phyloP scores from a whole-genome alignment of 2,329 filamentous ascomycete genomes.

The Monosporascus sp. region DNA sequence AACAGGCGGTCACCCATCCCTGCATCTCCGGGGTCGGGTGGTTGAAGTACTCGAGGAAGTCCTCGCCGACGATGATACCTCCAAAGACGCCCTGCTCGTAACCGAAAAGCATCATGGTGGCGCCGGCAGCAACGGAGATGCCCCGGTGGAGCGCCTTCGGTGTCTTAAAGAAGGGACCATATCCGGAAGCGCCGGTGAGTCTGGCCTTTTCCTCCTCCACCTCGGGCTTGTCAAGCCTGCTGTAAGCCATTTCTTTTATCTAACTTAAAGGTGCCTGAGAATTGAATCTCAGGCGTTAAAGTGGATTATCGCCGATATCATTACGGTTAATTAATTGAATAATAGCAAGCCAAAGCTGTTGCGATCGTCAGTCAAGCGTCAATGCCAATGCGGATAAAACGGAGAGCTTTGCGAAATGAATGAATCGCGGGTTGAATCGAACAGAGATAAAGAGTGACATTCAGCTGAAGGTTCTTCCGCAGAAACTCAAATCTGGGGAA shows the following conservation, averaged over 20 bases:
- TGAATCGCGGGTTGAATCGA: too few species aligned
- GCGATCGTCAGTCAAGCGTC: neutral
- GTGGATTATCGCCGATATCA: neutral
- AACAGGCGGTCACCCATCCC: conserved; percentile 11
- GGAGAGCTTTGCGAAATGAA: too few species aligned
- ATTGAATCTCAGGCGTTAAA: neutral
- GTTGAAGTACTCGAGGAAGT: neutral
- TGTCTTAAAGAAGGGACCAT: neutral
- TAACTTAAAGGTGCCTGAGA: neutral
- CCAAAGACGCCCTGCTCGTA: neutral
- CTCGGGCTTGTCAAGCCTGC: neutral
- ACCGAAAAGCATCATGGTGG: neutral
- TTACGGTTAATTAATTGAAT: neutral
- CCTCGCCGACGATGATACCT: neutral
- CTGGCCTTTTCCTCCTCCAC: neutral
- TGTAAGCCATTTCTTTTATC: neutral
- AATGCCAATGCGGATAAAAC: too few species aligned
- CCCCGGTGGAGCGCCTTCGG: neutral
- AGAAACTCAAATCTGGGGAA: too few species aligned
- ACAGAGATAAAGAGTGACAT: too few species aligned
- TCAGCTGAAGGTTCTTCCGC: too few species aligned
- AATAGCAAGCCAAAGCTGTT: neutral
- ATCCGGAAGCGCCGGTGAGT: neutral
- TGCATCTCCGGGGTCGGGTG: neutral
- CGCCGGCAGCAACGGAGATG: neutral